Evolutionary conservation across 2,329 filamentous ascomycete genomes (phyloP).

Genomic region (Aphanocladium album): DNA sequence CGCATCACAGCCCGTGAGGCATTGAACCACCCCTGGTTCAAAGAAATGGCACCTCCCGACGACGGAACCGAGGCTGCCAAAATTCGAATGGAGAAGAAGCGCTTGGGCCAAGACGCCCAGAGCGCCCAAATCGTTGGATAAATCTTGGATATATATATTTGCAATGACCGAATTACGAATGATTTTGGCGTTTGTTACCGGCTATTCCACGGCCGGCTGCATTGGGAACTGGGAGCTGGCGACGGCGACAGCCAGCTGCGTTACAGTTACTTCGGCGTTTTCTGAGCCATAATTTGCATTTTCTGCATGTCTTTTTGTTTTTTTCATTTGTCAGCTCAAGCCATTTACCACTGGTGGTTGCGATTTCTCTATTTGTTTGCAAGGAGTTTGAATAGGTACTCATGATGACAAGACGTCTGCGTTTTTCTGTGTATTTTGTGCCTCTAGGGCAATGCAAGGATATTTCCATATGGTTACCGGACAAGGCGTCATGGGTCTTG

Average conservation of each 20-base stretch:
- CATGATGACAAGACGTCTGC: slow-evolving; percentile 3
- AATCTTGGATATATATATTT: slow-evolving; percentile 11
- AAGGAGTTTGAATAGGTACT: not conserved
- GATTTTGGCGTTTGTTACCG: not conserved
- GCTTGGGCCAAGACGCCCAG: slow-evolving; percentile 15
- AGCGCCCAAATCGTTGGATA: slow-evolving; percentile 21
- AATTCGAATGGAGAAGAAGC: slow-evolving; percentile 51
- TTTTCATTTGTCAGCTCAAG: not conserved
- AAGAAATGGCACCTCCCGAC: slow-evolving; percentile 56
- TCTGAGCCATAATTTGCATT: not conserved
- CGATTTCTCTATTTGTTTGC: not conserved
- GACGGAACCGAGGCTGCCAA: slow-evolving; percentile 65
- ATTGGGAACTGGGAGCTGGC: not conserved
- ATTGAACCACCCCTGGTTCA: slow-evolving; percentile 64
- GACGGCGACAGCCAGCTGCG: not conserved
- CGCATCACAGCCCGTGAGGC: slow-evolving; percentile 64
- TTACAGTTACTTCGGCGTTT: not conserved
- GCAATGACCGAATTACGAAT: not conserved
- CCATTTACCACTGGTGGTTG: not conserved
- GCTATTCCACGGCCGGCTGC: not conserved
- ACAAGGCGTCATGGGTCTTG: not conserved
- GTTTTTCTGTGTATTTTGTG: not conserved
- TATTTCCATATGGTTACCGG: not conserved
- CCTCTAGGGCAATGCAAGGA: not conserved
- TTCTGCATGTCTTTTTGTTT: not conserved